Percentiles rank a stretch among this genome's conserved stretches.
Conservation (phyloP, 2,329 filamentous ascomycete species). For the Achaetomium macrosporum region DNA sequence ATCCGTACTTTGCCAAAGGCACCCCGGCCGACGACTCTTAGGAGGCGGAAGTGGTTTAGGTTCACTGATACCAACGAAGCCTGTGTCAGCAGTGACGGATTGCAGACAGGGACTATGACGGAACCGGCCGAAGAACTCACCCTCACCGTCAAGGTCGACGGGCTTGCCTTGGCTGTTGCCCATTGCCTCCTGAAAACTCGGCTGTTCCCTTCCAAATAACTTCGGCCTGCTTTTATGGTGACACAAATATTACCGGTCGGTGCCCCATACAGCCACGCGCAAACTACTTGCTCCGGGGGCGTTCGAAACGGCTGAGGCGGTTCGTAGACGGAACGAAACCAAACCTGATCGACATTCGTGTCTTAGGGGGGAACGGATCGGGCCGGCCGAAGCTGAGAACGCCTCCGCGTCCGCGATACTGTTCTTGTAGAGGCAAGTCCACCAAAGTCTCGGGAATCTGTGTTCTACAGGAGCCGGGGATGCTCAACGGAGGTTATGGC, state of each 20-base stretch:
- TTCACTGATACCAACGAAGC: constrained; percentile 57
- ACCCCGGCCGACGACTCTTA: constrained; percentile 93
- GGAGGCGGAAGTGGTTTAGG: constrained; percentile 91
- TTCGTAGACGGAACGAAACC: constrained; percentile 13
- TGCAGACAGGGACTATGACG: neutral
- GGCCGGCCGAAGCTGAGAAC: neutral
- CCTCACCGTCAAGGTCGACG: constrained; percentile 87
- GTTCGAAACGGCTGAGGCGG: constrained; percentile 10
- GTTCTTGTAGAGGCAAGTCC: neutral
- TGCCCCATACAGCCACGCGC: constrained; percentile 7
- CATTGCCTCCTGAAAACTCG: constrained; percentile 48
- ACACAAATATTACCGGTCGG: constrained; percentile 3
- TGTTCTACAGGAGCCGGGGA: neutral
- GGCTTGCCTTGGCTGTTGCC: constrained; percentile 94
- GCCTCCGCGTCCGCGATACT: neutral
- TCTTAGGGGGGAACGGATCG: constrained; percentile 6
- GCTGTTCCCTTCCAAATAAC: neutral
- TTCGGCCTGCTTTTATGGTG: neutral
- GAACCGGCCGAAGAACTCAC: constrained; percentile 44
- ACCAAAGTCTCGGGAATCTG: neutral
- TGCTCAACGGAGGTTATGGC: neutral
- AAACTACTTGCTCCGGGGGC: neutral
- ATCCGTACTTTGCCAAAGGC: constrained; percentile 99
- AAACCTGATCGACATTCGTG: constrained; percentile 21
- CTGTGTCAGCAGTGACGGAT: neutral